Evolutionary conservation across 192 early-diverging fungal genomes (phyloP), one percentile per base, ranked within the genome.

Genomic region (Entophlyctis helioformis): DNA sequence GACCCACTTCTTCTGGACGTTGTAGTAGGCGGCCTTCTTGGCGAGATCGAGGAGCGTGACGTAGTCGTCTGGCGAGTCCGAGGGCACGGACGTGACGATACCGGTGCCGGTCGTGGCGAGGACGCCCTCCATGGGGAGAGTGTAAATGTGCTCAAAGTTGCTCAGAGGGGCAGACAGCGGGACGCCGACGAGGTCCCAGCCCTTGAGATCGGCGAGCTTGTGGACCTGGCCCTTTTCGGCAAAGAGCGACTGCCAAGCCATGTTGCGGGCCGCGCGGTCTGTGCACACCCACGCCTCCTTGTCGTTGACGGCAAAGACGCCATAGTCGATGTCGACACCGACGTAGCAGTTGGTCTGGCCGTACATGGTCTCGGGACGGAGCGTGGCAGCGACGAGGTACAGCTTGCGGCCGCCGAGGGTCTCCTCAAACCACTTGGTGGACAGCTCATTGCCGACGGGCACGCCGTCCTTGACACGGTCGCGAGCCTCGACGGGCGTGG

Each of bases 331-430:
- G 26, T 85, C 82, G n/a, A 81, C 74, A 43, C 90, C 91, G 22
- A 96, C 90, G 58, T 83, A 96, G 65, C 93, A 96, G 68, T 96
- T 96, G 46, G 91, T 98, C 64, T 96, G 91, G 46, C 90, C 96
- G 57, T 96, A 96, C 93, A 98, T 98, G 56, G 96, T 98, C 69
- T 98, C 96, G 2, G 96, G 96, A 24, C 91, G 77, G 42, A 96
- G 67, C 41, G 96, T 98, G 37, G 87, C 96, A 18, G 96, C 93
- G 12, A 96, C 89, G 47, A 95, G 63, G 63, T 69, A 98, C 20
- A 98, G 60, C 25, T 76, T 73, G 64, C 91, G 86, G 36, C 72
- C 78, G 19, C 65, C 72, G 24, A 94, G 64, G 19, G 51, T 71
- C 24, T 76, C 62, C 25, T 71, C 48, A 69, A 85, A 80, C 25